Base-by-base conservation (phyloP, 1,284 basidiomycete genomes). In the Agroathelia rolfsii region DNA sequence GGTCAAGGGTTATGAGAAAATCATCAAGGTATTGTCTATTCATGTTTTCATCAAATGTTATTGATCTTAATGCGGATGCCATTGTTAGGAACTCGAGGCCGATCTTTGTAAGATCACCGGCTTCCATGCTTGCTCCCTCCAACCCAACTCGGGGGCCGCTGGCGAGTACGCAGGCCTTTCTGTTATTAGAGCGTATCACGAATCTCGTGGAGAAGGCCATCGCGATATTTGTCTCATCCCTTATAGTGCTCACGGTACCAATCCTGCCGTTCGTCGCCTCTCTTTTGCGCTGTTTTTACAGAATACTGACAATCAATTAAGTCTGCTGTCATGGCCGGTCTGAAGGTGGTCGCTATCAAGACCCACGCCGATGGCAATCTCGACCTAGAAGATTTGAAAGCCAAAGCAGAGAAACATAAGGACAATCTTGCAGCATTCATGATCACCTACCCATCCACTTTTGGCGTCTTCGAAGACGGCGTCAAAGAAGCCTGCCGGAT, bases 61-160 rank as follows among this genome's bases (percentile, higher is more conserved):
- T n/a, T n/a, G n/a, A n/a, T n/a, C n/a, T n/a, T n/a, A n/a, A n/a
- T n/a, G n/a, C n/a, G n/a, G n/a, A n/a, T n/a, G n/a, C n/a, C 15
- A 11, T 30, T 16, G 15, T 11, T 44, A 84, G 70, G 94, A 98
- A 66, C 69, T 98, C 32, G 89, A 94, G 55, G 60, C 67, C 11
- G 90, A 97, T 59, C 68, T 98, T 3, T 90, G 88, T 66, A 82
- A 75, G 49, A 88, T 97, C 43, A 98, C 94, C 10, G 94, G 94
- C 16, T 96, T 97, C 64, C 76, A 88, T 41, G 80, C 90, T 11
- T 90, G 92, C 42, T 94, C 90, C 3, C 68, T 98, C 20, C 94
- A 98, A 57, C 94, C 94, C 35, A 98, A 98, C 61, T 97, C 93
- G 15, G 94, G 94, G 38, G 94, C 94, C 9, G 89, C 83, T 34